Base-by-base conservation (phyloP, 2,329 filamentous ascomycete genomes). In the Diaporthe citriasiana region DNA sequence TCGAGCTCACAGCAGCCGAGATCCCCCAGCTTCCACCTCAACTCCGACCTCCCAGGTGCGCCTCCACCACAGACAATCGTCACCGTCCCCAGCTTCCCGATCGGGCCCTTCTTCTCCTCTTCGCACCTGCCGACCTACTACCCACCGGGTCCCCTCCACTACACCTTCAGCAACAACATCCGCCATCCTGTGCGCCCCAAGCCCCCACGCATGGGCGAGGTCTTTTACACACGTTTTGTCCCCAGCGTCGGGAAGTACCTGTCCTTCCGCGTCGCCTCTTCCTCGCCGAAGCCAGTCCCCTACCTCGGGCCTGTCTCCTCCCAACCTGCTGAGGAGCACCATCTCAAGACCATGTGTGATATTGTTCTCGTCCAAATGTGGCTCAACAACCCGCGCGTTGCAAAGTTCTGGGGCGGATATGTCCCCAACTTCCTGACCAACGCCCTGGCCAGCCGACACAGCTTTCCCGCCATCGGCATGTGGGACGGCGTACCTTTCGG, bases 401-500 rank as follows among this genome's bases (percentile, higher is more conserved):
- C 91, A 22, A 89, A 91, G n/a, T 95, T 95, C 78, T 99, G 97
- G 97, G 94, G 94, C 30, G 89, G 83, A 85, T 87, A 89, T 83
- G 69, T 91, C 83, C 72, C 91, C 83, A 73, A 89, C 2, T 97
- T 98, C 75, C 86, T 99, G 4, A 85, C 88, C 27, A 86, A 85
- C 3, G 91, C 89, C 0, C 84, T 98, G 15, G 87, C 87, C 17
- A 91, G 88, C 27, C 87, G 88, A 25, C 93, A 98, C 82, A 95
- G 92, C 12, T 98, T 98, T 82, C 97, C 97, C 0, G 95, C 93
- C 0, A 96, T 98, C 75, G 97, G 94, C 0, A 92, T 95, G 81
- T 99, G 96, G 94, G 95, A 98, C 78, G 95, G 95, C 15, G 93
- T 96, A 75, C 96, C 96, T 0, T 99, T 98, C 84, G 97, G 95